These are phyloP conservation scores for Ehretia macrophylla DNA, from an alignment of 257 asterid genomes.

Conservation along the genomic window DNA sequence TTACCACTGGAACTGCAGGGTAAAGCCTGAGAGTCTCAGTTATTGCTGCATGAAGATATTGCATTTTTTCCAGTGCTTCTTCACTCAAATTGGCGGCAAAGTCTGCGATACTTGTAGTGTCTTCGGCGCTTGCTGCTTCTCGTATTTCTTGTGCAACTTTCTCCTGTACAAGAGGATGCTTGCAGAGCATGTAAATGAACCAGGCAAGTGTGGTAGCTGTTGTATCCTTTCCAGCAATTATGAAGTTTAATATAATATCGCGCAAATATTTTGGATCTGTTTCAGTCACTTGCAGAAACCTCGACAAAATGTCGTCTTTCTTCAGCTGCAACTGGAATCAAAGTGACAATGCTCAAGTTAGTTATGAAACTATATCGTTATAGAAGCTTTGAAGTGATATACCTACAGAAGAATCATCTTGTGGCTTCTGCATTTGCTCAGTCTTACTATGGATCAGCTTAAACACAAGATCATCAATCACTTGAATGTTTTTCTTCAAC, in stretches of 20 bases:
- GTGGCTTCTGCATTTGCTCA: conserved; percentile 28
- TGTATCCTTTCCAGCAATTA: conserved; percentile 59
- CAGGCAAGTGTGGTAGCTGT: conserved; percentile 47
- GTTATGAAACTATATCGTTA: background rate
- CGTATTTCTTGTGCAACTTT: conserved; percentile 38
- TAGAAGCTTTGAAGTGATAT: conserved; percentile 3
- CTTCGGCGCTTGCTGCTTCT: conserved; percentile 19
- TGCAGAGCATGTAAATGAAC: conserved; percentile 51
- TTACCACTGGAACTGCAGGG: conserved; percentile 72
- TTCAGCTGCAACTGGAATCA: conserved; percentile 29
- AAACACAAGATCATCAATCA: conserved; percentile 42
- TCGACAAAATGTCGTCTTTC: conserved; percentile 55
- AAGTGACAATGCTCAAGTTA: background rate
- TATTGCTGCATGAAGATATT: conserved; percentile 52
- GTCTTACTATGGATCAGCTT: conserved; percentile 43
- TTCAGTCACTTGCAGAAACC: conserved; percentile 37
- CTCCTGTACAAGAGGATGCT: conserved; percentile 51
- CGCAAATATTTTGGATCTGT: conserved; percentile 42
- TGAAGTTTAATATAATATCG: conserved; percentile 53
- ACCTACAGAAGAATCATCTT: conserved; percentile 36
- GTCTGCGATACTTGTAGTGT: conserved; percentile 19
- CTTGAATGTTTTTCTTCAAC: conserved; percentile 34
- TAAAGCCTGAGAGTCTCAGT: conserved; percentile 60
- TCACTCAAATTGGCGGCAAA: conserved; percentile 35
- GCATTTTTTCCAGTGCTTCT: conserved; percentile 51